A percentile compares a stretch with the other conserved stretches of the same genome.
phyloP scores from a whole-genome alignment of 2,329 filamentous ascomycete species.

The Fusarium sp. region DNA sequence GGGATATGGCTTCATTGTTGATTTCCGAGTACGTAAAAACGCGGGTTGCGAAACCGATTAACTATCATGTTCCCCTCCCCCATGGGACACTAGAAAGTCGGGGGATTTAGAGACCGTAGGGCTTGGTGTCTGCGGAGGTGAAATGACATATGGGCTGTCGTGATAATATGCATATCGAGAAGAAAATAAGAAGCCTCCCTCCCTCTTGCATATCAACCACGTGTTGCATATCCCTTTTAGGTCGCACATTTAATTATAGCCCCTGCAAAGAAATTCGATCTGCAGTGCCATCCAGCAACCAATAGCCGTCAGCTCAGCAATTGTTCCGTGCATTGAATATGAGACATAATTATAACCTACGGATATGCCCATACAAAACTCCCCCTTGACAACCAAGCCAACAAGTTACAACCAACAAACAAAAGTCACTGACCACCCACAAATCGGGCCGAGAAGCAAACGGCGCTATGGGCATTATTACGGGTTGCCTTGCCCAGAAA shows the following conservation, averaged over 20 bases:
- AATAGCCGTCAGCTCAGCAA: not conserved
- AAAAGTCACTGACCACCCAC: not conserved
- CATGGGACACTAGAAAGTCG: constrained; percentile 13
- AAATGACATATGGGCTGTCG: not conserved
- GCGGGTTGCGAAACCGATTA: constrained; percentile 2
- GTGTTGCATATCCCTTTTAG: not conserved
- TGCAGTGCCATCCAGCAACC: not conserved
- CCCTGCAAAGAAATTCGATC: not conserved
- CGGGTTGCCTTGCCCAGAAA: not conserved
- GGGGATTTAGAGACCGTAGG: constrained; percentile 8
- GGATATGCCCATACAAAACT: no score
- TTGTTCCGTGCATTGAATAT: not conserved
- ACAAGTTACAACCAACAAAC: no score
- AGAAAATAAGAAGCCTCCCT: not conserved
- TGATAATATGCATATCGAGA: not conserved
- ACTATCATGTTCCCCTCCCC: constrained; percentile 10
- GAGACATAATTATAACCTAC: not conserved
- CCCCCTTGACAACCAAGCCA: no score
- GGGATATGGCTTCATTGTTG: not conserved
- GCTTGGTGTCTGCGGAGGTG: constrained; percentile 13
- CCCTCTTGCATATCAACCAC: not conserved
- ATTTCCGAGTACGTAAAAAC: constrained; percentile 20
- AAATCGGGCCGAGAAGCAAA: constrained; percentile 10
- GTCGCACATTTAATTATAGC: not conserved
- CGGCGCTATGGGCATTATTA: not conserved